Evolutionary conservation across 208 protist genomes (phyloP).

Genomic region (Trypanosoma platydactyli): DNA sequence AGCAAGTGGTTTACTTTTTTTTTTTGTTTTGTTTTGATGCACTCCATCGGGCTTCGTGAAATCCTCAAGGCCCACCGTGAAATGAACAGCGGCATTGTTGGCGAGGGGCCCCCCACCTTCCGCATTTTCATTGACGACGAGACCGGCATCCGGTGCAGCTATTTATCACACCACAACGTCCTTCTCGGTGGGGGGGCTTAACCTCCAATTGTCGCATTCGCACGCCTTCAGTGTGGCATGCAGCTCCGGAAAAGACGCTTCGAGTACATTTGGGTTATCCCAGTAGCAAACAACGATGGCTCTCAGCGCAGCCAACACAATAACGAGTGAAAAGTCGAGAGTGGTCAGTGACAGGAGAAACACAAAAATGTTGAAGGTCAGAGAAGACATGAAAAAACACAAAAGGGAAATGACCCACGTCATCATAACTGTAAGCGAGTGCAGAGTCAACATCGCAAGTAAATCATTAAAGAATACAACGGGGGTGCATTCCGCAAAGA

Average conservation of each 20-base stretch:
- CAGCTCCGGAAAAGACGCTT: constrained; percentile 59
- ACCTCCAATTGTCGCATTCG: not conserved
- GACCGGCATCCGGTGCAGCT: not conserved
- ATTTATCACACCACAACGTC: not conserved
- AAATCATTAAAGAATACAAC: constrained; percentile 82
- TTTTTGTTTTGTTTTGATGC: no score
- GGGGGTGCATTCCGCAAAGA: constrained; percentile 69
- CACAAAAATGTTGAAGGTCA: constrained; percentile 23
- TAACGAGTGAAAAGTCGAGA: constrained; percentile 40
- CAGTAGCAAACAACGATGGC: constrained; percentile 89
- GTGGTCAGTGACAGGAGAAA: constrained; percentile 57
- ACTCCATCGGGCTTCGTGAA: no score
- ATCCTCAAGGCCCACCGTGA: no score
- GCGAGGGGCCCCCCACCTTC: no score
- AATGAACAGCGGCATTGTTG: no score
- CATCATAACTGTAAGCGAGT: constrained; percentile 29
- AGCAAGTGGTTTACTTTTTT: no score
- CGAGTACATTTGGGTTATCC: constrained; percentile 67
- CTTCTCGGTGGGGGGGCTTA: not conserved
- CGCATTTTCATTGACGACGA: no score
- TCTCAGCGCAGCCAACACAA: constrained; percentile 59
- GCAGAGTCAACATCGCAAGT: constrained; percentile 43
- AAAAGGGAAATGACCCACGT: constrained; percentile 10
- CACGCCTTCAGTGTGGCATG: constrained; percentile 40
- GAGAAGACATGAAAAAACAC: constrained; percentile 29